Evolutionary conservation across 441 rosid species (phyloP), one percentile per base, ranked within the genome.

Genomic region (Bruguiera hainesii): DNA sequence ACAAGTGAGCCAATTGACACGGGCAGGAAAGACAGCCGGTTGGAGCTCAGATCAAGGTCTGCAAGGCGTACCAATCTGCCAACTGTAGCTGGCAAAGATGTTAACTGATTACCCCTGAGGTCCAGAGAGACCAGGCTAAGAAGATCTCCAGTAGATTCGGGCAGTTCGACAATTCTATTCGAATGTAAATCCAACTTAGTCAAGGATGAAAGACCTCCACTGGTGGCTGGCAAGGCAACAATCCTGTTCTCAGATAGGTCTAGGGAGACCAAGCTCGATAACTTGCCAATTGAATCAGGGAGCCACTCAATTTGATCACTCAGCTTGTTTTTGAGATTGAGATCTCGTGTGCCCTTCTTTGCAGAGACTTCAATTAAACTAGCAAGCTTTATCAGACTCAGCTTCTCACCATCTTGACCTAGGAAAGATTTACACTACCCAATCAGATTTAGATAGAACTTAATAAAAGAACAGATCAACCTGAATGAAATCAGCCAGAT

Each of bases 271-370:
- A 95, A 84, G 73, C 80, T 73, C 6, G 90, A 86, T 53, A 95
- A 71, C 81, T 90, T 95, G 55, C 98, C 97, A 20, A 89, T 71
- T 5, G 98, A 90, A 59, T 90, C 99, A 1, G 99, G 99, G 30
- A 95, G 85, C 99, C 99, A 92, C 16, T 87, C 98, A 13, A 92
- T 75, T 66, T 90, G 88, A 74, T 95, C 97, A 85, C 80, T 87
- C 80, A 95, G 74, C 81, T 82, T 92, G 82, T 80, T 83, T 67
- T 84, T 96, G 60, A 95, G 89, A 75, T 87, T 83, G 70, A 95
- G 88, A 73, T 90, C 98, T 56, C 76, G 79, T 1, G 88, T 86
- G 73, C 90, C 93, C 76, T 90, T 95, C 86, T 89, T 95, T 6
- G 91, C 76, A 0, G 93, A 91, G 39, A 85, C 89, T 72, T 95